Percentiles rank a stretch among this genome's conserved stretches.
Conservation (phyloP, 1,284 basidiomycete species). For the Leccinum fallax region DNA sequence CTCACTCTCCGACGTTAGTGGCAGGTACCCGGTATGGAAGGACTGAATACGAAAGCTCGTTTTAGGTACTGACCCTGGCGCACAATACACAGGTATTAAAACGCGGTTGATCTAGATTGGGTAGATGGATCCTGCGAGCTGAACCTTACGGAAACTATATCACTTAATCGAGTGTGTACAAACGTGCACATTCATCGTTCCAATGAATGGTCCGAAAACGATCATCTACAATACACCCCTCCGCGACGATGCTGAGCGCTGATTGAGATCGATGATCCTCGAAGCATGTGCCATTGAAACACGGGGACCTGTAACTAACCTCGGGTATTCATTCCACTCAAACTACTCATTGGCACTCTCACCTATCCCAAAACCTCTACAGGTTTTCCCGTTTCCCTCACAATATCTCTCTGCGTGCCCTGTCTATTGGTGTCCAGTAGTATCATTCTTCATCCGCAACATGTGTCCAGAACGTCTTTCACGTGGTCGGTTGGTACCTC, state of each 20-base stretch:
- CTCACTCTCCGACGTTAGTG: background rate
- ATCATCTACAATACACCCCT: background rate
- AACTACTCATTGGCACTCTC: background rate
- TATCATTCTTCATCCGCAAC: background rate
- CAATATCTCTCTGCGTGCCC: background rate
- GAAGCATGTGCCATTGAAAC: background rate
- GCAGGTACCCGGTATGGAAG: background rate
- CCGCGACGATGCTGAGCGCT: too few relatives aligned
- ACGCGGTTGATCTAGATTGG: too few relatives aligned
- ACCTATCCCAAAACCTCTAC: background rate
- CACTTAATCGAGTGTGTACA: too few relatives aligned
- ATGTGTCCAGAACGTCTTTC: background rate
- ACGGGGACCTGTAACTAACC: background rate
- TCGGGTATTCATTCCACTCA: background rate
- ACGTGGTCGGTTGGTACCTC: background rate
- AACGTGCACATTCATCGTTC: background rate
- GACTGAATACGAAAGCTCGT: background rate
- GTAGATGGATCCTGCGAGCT: too few relatives aligned
- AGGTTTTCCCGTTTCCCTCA: background rate
- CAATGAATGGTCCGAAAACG: background rate
- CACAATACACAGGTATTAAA: background rate
- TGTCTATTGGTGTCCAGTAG: background rate
- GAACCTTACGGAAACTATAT: too few relatives aligned
- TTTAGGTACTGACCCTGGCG: background rate
- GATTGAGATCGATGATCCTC: background rate